Conservation (phyloP, 2,329 filamentous ascomycete genomes). For the Colletotrichum neosansevieriae region DNA sequence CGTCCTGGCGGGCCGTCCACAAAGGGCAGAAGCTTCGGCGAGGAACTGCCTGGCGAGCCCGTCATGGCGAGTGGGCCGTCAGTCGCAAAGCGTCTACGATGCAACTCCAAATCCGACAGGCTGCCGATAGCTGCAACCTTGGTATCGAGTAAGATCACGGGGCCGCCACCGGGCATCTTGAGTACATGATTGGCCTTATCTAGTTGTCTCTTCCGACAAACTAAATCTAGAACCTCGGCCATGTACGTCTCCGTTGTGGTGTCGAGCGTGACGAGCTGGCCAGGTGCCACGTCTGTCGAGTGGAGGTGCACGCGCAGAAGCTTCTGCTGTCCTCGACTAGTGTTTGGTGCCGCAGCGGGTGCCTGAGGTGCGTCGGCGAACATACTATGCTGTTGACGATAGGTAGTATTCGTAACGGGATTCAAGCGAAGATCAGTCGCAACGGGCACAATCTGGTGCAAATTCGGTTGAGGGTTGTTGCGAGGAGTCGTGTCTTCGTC, state of each 20-base stretch:
- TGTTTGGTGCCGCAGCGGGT: constrained; percentile 56
- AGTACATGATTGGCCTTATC: constrained; percentile 85
- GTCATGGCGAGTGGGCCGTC: constrained; percentile 78
- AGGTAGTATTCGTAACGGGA: constrained; percentile 72
- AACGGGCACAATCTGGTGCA: constrained; percentile 46
- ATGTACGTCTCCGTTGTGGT: constrained; percentile 88
- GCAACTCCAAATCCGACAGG: constrained; percentile 79
- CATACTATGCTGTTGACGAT: constrained; percentile 63
- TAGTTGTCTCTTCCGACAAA: constrained; percentile 81
- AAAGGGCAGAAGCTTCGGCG: constrained; percentile 72
- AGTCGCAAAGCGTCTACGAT: constrained; percentile 79
- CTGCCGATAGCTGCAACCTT: constrained; percentile 84
- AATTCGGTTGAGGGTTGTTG: constrained; percentile 61
- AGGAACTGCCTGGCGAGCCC: constrained; percentile 76
- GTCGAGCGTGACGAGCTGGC: constrained; percentile 79
- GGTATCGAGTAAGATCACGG: constrained; percentile 80
- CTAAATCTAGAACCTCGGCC: constrained; percentile 82
- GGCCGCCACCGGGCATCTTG: constrained; percentile 80
- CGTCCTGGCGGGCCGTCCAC: constrained; percentile 56
- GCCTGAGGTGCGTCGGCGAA: constrained; percentile 69
- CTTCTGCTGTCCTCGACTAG: constrained; percentile 73
- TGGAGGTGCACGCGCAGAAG: constrained; percentile 79
- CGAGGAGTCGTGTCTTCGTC: constrained; percentile 57
- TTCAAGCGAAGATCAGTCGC: constrained; percentile 60
- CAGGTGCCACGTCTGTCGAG: constrained; percentile 76